Evolutionary conservation across 768 basidiomycete genomes (phyloP), one percentile per base, ranked within the genome.

Genomic region (Clitopilus passeckerianus): DNA sequence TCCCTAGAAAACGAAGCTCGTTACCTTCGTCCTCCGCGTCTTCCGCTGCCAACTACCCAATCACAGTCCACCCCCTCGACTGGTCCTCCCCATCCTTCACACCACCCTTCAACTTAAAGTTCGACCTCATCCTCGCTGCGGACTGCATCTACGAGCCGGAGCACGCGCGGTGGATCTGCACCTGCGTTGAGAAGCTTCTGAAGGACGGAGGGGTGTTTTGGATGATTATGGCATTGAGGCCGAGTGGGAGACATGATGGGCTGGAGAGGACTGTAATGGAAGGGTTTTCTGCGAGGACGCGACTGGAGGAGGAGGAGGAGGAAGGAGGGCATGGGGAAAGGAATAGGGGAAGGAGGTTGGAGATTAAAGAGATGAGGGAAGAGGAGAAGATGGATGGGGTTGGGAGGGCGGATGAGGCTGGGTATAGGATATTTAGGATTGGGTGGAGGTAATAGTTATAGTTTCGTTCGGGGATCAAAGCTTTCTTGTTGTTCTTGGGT

Each of bases 141-240:
- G 91, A 94, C 64, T 85, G 92, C 56, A 77, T 93, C 8, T 93
- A 93, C 70, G 81, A 91, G 61, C 81, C 84, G 0, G 71, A 78
- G 16, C 91, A 92, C 67, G 86, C 89, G 2, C 59, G 68, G 9
- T 90, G 86, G 87, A 88, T 93, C 65, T 80, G 81, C 56, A 67
- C 65, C 3, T 90, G 89, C 57, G 85, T 87, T 20, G 78, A 79
- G 65, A 71, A 66, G 34, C 72, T 84, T 46, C 76, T 33, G 9
- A 37, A 24, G 9, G 53, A 60, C 5, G 73, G 70, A 9, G 84
- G 86, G 1, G 75, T 83, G 2, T 90, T 93, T 68, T 90, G 89
- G 83, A 74, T 93, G 67, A 84, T 90, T 59, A 81, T 91, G 34
- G 85, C 90, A 0, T 65, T 88, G 52, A 80, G 92, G n/a, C 77